Evolutionary conservation across 805 yeast species (phyloP).

Genomic region (Candida tammaniensis): DNA sequence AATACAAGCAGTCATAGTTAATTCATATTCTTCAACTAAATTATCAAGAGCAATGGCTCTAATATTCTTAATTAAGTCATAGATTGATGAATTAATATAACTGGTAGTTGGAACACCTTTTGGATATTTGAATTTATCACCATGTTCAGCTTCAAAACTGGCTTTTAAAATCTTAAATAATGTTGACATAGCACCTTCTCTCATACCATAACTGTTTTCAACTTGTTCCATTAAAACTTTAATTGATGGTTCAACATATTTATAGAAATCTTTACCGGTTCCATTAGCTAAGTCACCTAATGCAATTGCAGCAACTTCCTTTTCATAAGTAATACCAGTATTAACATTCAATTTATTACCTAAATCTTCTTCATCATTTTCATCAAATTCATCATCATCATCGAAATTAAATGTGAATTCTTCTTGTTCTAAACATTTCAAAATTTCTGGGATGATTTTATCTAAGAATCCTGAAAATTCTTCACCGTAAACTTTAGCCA

Average conservation of each 20-base stretch:
- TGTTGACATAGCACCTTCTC: conserved; percentile 79
- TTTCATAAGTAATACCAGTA: conserved; percentile 93
- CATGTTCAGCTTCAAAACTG: conserved; percentile 54
- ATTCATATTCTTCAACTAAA: conserved; percentile 78
- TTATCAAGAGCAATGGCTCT: conserved; percentile 62
- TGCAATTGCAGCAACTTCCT: conserved; percentile 92
- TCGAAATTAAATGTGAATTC: conserved; percentile 71
- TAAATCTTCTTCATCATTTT: conserved; percentile 58
- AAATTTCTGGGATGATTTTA: conserved; percentile 78
- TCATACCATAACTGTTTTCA: conserved; percentile 85
- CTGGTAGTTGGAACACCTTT: conserved; percentile 62
- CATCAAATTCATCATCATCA: conserved; percentile 49
- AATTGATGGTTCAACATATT: conserved; percentile 70
- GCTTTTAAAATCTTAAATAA: conserved; percentile 82
- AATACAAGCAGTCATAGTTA: conserved; percentile 74
- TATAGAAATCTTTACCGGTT: conserved; percentile 75
- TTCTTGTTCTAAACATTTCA: conserved; percentile 79
- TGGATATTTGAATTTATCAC: conserved; percentile 50
- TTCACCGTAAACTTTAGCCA: conserved; percentile 92
- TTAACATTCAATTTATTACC: conserved; percentile 79
- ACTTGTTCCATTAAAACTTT: conserved; percentile 65
- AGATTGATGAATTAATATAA: conserved; percentile 55
- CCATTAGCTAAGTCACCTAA: conserved; percentile 85
- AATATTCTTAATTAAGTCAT: conserved; percentile 60
- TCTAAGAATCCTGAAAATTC: conserved; percentile 86